Evolutionary conservation across 768 basidiomycete species (phyloP).

Genomic region (Cyclocybe aegerita): DNA sequence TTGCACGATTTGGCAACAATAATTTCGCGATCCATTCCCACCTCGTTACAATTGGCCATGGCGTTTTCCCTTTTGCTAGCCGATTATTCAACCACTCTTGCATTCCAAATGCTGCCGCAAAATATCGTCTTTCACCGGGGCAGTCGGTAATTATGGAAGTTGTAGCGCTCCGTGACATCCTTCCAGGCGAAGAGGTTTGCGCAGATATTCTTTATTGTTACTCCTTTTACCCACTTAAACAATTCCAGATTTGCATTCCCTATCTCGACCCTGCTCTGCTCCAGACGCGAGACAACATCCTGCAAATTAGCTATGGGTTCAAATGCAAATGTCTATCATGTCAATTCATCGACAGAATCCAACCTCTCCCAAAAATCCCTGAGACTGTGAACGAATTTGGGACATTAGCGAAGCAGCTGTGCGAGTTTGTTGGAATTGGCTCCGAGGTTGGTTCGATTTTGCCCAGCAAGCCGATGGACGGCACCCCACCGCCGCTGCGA

Average conservation of each 20-base stretch:
- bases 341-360: conserved; percentile 36
- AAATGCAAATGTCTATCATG: conserved; percentile 63
- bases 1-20: conserved; percentile 73
- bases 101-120: conserved; percentile 66
- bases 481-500: conserved; percentile 39
- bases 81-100: conserved; percentile 86
- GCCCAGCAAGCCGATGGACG: conserved; percentile 27
- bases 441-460: conserved; percentile 20
- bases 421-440: conserved; percentile 36
- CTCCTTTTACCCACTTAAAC: neutral
- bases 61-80: conserved; percentile 75
- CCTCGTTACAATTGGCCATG: conserved; percentile 68
- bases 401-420: conserved; percentile 30
- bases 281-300: conserved; percentile 57
- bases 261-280: conserved; percentile 78
- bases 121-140: conserved; percentile 45
- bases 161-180: conserved; percentile 59
- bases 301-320: conserved; percentile 68
- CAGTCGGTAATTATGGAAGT: conserved; percentile 58
- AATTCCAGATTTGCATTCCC: conserved; percentile 62
- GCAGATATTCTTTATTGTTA: conserved; percentile 1
- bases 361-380: conserved; percentile 38
- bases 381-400: conserved; percentile 28
- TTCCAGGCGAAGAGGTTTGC: conserved; percentile 62
- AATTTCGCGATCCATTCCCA: conserved; percentile 80